A percentile compares a stretch with the other conserved stretches of the same genome.
Evolutionary conservation across 345 rosid genomes (phyloP).

Genomic region (Brassica napus): DNA sequence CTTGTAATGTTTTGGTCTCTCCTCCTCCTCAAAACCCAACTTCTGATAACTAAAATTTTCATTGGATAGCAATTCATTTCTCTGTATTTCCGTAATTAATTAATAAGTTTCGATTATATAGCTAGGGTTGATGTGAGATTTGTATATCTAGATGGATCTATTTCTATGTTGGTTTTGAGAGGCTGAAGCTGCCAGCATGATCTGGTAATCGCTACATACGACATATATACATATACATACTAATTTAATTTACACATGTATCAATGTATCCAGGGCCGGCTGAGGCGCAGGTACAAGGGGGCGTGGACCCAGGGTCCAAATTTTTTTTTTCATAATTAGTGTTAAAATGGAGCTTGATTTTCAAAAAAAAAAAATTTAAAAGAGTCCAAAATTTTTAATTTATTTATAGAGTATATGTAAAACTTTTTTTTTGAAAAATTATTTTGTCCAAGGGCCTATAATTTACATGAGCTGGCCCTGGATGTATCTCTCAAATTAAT

Average conservation of each 20-base stretch:
- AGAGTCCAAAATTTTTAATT: no score
- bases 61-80: not conserved
- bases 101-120: not conserved
- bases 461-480: no score
- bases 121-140: conserved; percentile 9
- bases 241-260: conserved; percentile 4
- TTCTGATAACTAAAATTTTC: not conserved
- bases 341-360: no score
- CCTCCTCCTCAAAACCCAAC: not conserved
- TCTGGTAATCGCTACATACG: conserved; percentile 53
- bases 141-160: conserved; percentile 15
- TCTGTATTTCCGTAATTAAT: not conserved
- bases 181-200: conserved; percentile 99
- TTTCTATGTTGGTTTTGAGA: conserved; percentile 55
- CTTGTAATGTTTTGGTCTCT: conserved; percentile 20
- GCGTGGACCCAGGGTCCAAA: no score
- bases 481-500: not conserved
- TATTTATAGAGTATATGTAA: no score
- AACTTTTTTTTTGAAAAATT: no score
- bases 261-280: not conserved
- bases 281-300: no score
- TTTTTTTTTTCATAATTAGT: no score
- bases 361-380: no score
- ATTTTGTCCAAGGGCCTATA: no score
- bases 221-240: not conserved